Evolutionary conservation across 768 basidiomycete genomes (phyloP).

Genomic region (Suillus clintonianus): DNA sequence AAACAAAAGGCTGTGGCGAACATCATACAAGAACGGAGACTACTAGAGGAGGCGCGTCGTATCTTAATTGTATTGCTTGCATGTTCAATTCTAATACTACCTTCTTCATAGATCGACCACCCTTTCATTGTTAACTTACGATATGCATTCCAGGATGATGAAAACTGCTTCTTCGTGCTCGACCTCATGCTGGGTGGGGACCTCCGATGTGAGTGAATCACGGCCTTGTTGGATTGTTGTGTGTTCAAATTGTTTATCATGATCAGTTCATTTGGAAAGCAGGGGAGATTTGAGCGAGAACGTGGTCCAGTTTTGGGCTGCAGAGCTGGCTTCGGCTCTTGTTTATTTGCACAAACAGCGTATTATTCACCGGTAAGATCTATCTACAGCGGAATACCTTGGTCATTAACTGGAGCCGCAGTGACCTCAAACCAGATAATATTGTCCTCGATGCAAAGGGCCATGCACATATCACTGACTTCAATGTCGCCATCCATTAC

Average conservation of each 20-base stretch:
- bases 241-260: slow-evolving; percentile 2
- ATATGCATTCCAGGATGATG: slow-evolving; percentile 97
- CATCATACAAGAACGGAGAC: slow-evolving; percentile 88
- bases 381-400: not conserved
- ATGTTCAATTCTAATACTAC: slow-evolving; percentile 11
- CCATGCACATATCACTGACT: slow-evolving; percentile 96
- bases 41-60: slow-evolving; percentile 81
- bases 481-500: slow-evolving; percentile 98
- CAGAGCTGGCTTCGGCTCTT: slow-evolving; percentile 82
- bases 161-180: slow-evolving; percentile 96
- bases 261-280: slow-evolving; percentile 81
- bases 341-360: slow-evolving; percentile 89
- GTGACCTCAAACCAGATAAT: slow-evolving; percentile 97
- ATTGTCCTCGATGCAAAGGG: slow-evolving; percentile 91
- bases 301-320: slow-evolving; percentile 82
- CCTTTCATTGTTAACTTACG: slow-evolving; percentile 88
- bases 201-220: slow-evolving; percentile 71
- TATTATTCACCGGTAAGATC: slow-evolving; percentile 88
- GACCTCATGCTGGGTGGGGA: slow-evolving; percentile 97
- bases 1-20: slow-evolving; percentile 91
- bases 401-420: slow-evolving; percentile 31
- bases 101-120: slow-evolving; percentile 69
- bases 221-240: not conserved
- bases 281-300: slow-evolving; percentile 66
- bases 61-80: not conserved